phyloP scores from a whole-genome alignment of 225 moss, liverwort and hornwort species.

The Anthoceros angustus region DNA sequence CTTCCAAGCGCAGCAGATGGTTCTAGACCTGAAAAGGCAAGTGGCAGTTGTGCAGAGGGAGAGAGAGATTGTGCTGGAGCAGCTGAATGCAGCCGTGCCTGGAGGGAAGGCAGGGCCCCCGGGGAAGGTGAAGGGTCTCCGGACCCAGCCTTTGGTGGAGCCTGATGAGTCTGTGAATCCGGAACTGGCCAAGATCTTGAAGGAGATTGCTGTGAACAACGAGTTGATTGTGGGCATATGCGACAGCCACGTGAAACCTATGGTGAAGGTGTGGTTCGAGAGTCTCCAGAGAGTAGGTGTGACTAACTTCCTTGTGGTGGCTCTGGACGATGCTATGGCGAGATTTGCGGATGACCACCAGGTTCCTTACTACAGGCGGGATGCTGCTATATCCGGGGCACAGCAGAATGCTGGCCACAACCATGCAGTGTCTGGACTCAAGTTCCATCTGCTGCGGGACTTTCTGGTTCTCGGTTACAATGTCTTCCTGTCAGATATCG shows the following conservation, averaged over 20 bases:
- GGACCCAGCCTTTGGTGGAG: conserved; percentile 44
- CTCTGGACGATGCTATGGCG: conserved; percentile 65
- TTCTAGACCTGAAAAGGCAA: conserved; percentile 22
- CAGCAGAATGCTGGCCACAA: conserved; percentile 66
- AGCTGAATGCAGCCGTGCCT: conserved; percentile 23
- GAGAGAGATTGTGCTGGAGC: conserved; percentile 22
- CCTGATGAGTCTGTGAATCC: conserved; percentile 59
- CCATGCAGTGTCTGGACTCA: conserved; percentile 65
- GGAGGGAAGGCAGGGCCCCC: conserved; percentile 38
- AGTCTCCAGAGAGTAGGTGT: conserved; percentile 58
- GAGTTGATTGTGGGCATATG: conserved; percentile 88
- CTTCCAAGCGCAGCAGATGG: conserved; percentile 19
- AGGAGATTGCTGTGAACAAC: conserved; percentile 45
- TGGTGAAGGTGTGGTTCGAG: conserved; percentile 89
- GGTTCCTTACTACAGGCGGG: conserved; percentile 72
- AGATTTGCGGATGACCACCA: conserved; percentile 47
- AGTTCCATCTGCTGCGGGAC: conserved; percentile 90
- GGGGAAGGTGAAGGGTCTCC: conserved; percentile 56
- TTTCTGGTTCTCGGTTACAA: conserved; percentile 78
- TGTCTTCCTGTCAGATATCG: conserved; percentile 79
- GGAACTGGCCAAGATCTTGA: conserved; percentile 44
- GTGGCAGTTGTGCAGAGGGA: conserved; percentile 33
- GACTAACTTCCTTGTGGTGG: conserved; percentile 72
- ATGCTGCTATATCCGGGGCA: conserved; percentile 45
- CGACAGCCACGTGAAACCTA: conserved; percentile 54